Evolutionary conservation across 2,329 filamentous ascomycete species (phyloP), one percentile per base, ranked within the genome.

Genomic region (Grosmannia clavigera): DNA sequence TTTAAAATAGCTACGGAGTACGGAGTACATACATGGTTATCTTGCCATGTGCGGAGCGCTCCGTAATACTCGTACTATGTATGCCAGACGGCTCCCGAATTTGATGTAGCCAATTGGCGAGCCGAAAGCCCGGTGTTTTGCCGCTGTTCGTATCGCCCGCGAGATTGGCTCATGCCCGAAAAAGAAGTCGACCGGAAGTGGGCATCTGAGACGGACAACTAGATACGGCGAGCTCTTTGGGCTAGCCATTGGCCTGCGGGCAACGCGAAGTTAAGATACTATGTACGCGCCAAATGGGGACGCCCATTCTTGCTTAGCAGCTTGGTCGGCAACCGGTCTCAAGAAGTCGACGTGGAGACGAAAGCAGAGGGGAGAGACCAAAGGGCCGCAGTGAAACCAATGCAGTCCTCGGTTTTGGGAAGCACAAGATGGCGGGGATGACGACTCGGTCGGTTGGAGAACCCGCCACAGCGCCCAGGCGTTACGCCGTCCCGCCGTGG

Each of bases 81-180:
- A 9, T 38, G 22, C 53, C 16, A 29, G 22, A 35, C 29, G 16
- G 27, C 58, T 46, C 58, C 59, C 38, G 54, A 57, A 55, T 52
- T 60, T 57, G 60, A 62, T 59, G 60, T 58, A 52, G 56, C 63
- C 63, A 64, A 64, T 64, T 58, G 60, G 35, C 46, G 27, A 38
- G 31, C 60, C 63, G 63, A 62, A 58, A 63, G 62, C 59, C 29
- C 29, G 38, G 6, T 9, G 40, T 10, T 9, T 29, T 3, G n/a
- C 40, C 29, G 43, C 46, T 19, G 56, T 63, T 60, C 60, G 62
- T 63, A 63, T 63, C 60, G 62, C 60, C 60, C 48, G 53, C 12
- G 10, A 22, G 35, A 35, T 55, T 40, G 27, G 38, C 38, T 12
- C 54, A 56, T 10, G 33, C 53, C 19, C 19, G 16, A n/a, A 46